phyloP scores from a whole-genome alignment of 2,329 filamentous ascomycete species.

The Davidsoniella eucalypti region DNA sequence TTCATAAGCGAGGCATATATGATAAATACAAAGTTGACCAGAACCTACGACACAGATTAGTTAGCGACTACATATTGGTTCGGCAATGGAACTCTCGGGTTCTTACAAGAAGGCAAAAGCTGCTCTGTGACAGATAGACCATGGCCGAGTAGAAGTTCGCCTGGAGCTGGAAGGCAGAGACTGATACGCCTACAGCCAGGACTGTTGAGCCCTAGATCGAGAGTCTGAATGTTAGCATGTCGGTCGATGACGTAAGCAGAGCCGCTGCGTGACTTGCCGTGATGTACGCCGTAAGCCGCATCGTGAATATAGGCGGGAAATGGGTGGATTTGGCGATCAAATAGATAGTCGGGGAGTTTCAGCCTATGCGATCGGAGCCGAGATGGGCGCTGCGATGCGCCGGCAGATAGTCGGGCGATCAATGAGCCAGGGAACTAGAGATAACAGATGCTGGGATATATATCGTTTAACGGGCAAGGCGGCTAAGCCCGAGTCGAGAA shows the following conservation, averaged over 20 bases:
- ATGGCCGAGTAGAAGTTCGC: constrained; percentile 97
- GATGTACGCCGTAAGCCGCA: constrained; percentile 44
- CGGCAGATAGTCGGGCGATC: no score
- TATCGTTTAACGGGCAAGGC: no score
- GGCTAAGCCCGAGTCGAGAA: no score
- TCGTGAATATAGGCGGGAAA: constrained; percentile 20
- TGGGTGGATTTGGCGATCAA: no score
- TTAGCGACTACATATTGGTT: not conserved
- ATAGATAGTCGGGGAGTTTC: no score
- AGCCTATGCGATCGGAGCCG: no score
- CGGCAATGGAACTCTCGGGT: no score
- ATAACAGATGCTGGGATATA: no score
- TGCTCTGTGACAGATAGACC: constrained; percentile 92
- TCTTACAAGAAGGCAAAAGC: constrained; percentile 77
- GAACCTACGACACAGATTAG: constrained; percentile 40
- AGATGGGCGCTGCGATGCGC: no score
- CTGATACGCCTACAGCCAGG: constrained; percentile 66
- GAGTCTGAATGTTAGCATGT: not conserved
- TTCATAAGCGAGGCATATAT: constrained; percentile 68
- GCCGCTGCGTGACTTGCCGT: constrained; percentile 29
- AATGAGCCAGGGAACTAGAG: no score
- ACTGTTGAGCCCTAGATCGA: constrained; percentile 53
- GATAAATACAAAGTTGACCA: constrained; percentile 80
- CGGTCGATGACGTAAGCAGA: not conserved
- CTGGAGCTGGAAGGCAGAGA: constrained; percentile 85